Evolutionary conservation across 129 eudicot species (phyloP).

Genomic region (Arctium minus): DNA sequence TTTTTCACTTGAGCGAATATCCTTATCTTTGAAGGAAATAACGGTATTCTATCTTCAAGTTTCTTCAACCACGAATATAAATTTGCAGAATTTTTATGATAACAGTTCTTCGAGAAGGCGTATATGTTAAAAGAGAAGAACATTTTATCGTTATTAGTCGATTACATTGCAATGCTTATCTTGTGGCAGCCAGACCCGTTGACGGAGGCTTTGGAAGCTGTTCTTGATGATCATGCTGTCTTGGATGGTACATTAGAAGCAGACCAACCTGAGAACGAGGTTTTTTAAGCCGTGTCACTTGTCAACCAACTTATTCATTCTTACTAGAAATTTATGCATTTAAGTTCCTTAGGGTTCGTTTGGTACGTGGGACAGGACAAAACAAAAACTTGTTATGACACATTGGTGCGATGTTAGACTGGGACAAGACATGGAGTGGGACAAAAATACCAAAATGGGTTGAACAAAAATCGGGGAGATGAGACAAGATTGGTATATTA

Average conservation of each 20-base stretch:
- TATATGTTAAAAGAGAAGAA: not conserved
- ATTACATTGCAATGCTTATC: not conserved
- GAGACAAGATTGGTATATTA: too few species aligned
- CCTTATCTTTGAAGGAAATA: conserved; percentile 76
- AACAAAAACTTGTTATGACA: too few species aligned
- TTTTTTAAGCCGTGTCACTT: conserved; percentile 14
- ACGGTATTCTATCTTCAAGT: conserved; percentile 40
- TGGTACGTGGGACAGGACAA: not conserved
- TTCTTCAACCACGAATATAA: not conserved
- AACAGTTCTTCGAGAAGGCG: not conserved
- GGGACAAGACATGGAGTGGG: too few species aligned
- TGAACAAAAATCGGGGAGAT: too few species aligned
- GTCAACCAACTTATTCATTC: not conserved
- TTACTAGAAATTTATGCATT: not conserved
- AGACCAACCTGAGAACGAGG: conserved; percentile 68
- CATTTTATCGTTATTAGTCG: not conserved
- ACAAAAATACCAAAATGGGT: too few species aligned
- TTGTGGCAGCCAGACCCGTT: conserved; percentile 84
- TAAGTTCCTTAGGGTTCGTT: not conserved
- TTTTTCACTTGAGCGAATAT: conserved; percentile 74
- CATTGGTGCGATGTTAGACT: too few species aligned
- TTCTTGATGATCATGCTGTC: conserved; percentile 44
- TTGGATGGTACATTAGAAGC: conserved; percentile 43
- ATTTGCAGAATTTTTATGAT: not conserved
- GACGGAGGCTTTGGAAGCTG: conserved; percentile 65